Conservation (phyloP, 495 filamentous ascomycete species). For the Penicillium angulare region DNA sequence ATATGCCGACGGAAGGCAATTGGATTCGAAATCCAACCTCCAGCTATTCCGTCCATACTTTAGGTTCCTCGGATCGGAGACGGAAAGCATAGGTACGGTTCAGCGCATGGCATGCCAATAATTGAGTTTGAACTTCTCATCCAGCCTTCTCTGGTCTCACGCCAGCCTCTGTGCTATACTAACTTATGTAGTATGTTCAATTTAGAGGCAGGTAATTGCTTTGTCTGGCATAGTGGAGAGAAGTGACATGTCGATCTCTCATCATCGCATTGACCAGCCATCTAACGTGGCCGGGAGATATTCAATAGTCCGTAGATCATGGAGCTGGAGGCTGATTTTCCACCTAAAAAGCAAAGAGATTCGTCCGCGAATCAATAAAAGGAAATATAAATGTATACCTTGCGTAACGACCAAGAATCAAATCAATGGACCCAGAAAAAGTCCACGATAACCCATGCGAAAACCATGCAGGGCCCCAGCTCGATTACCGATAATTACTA, state of each 20-base stretch:
- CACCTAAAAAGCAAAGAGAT: too few relatives aligned
- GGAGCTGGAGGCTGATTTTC: neutral
- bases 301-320: slow-evolving; percentile 13
- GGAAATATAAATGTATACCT: too few relatives aligned
- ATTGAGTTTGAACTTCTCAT: neutral
- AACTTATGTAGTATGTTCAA: too few relatives aligned
- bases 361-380: too few relatives aligned
- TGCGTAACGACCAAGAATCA: too few relatives aligned
- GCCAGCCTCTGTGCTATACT: too few relatives aligned
- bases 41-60: neutral
- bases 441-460: too few relatives aligned
- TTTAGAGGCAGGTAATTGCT: neutral
- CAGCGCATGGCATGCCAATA: too few relatives aligned
- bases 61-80: too few relatives aligned
- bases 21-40: neutral
- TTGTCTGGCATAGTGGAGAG: neutral
- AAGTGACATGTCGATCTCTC: slow-evolving; percentile 15
- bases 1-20: neutral
- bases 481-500: too few relatives aligned
- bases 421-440: too few relatives aligned
- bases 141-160: neutral
- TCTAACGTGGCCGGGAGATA: slow-evolving; percentile 14
- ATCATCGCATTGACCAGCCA: slow-evolving; percentile 1
- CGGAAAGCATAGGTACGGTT: neutral
- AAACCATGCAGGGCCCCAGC: too few relatives aligned